phyloP scores from a whole-genome alignment of 257 asterid genomes.

The Solanum clarkiae region DNA sequence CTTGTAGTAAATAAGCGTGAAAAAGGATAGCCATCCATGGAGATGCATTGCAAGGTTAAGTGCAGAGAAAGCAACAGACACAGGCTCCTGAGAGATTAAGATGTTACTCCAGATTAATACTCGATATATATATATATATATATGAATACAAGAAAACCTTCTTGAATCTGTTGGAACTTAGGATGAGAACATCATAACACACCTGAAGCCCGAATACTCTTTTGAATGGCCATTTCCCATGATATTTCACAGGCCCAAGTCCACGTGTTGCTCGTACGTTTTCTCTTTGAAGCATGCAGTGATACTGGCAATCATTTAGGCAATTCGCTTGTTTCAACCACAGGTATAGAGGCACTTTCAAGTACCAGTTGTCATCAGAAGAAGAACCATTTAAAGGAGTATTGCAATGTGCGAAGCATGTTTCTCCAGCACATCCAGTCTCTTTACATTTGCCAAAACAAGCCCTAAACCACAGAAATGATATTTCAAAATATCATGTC shows the following conservation, averaged over 20 bases:
- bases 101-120: background rate
- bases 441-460: slow-evolving; percentile 53
- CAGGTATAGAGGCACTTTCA: slow-evolving; percentile 28
- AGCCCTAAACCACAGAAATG: slow-evolving; percentile 25
- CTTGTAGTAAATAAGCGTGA: slow-evolving; percentile 19
- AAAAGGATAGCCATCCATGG: slow-evolving; percentile 89
- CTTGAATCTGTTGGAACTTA: background rate
- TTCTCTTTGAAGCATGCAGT: slow-evolving; percentile 61
- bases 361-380: slow-evolving; percentile 12
- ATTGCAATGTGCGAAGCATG: slow-evolving; percentile 53
- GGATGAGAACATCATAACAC: slow-evolving; percentile 3
- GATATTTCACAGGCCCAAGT: slow-evolving; percentile 50
- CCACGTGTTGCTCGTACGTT: slow-evolving; percentile 47
- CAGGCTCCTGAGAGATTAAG: slow-evolving; percentile 57
- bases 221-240: slow-evolving; percentile 69
- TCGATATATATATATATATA: background rate
- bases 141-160: background rate
- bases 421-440: slow-evolving; percentile 57
- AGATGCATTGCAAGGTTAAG: slow-evolving; percentile 80
- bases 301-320: slow-evolving; percentile 55
- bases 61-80: slow-evolving; percentile 75
- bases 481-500: background rate
- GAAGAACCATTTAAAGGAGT: slow-evolving; percentile 31
- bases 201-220: slow-evolving; percentile 63
- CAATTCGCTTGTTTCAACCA: slow-evolving; percentile 62